phyloP scores from a whole-genome alignment of 1,284 basidiomycete species.

The Baeospora myosura region DNA sequence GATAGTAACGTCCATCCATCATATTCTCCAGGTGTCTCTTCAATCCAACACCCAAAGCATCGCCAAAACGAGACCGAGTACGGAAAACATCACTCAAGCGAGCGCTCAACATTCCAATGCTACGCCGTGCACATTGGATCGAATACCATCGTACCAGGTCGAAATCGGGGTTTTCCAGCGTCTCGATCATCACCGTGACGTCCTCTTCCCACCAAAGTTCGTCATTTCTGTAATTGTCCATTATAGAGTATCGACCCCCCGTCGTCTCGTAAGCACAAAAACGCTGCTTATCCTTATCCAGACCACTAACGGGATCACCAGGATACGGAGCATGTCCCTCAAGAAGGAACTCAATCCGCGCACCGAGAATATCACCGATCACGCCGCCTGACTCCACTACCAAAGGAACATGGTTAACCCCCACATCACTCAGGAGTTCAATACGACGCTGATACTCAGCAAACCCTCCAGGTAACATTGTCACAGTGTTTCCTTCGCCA shows the following conservation, averaged over 20 bases:
- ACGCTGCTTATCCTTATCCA: background rate
- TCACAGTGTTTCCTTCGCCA: no score
- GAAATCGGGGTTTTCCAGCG: background rate
- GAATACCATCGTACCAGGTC: no score
- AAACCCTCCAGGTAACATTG: no score
- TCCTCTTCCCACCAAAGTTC: background rate
- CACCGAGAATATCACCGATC: no score
- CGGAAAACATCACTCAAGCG: background rate
- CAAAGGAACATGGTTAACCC: no score
- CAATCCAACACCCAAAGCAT: no score
- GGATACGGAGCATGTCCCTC: background rate
- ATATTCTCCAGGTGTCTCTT: no score
- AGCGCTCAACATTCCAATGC: background rate
- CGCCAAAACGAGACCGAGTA: background rate
- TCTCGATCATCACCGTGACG: background rate
- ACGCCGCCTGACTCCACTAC: no score
- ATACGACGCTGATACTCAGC: no score
- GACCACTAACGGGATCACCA: background rate
- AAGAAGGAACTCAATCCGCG: no score
- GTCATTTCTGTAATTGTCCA: background rate
- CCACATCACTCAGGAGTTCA: no score
- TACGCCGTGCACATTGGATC: background rate
- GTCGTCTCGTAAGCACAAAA: background rate
- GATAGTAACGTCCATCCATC: no score
- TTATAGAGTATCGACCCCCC: background rate